Evolutionary conservation across 306 rosid species (phyloP).

Genomic region (Vachellia pachyceras): DNA sequence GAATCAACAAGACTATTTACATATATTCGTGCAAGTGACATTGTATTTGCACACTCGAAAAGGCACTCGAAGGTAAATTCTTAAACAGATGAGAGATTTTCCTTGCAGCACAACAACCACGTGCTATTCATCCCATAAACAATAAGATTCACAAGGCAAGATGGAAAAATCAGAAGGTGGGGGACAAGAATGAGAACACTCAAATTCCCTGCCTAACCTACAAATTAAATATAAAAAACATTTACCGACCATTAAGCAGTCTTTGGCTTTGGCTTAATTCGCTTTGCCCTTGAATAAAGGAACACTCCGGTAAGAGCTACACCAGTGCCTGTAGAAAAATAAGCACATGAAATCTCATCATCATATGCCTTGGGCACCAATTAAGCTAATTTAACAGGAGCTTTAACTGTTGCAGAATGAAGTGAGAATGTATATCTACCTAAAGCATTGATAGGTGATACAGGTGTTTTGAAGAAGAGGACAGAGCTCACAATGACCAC

Average conservation of each 20-base stretch:
- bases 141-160: conserved; percentile 31
- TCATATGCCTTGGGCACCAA: not conserved
- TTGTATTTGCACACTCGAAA: conserved; percentile 12
- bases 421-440: conserved; percentile 61
- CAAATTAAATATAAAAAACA: conserved; percentile 26
- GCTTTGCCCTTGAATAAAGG: conserved; percentile 92
- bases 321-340: conserved; percentile 73
- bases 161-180: not conserved
- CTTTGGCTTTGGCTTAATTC: conserved; percentile 88
- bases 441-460: conserved; percentile 74
- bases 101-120: conserved; percentile 33
- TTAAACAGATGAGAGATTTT: conserved; percentile 21
- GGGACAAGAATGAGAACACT: conserved; percentile 25
- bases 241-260: conserved; percentile 55
- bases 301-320: conserved; percentile 92
- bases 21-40: conserved; percentile 4
- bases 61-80: conserved; percentile 16
- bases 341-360: conserved; percentile 28
- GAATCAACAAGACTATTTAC: not conserved
- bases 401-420: conserved; percentile 10
- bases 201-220: conserved; percentile 36
- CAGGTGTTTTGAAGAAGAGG: conserved; percentile 87
- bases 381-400: conserved; percentile 19
- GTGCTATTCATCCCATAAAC: conserved; percentile 31
- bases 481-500: conserved; percentile 99